Base-by-base conservation (phyloP, 176 grass and related monocot genomes). In the Pontederia paniculata region DNA sequence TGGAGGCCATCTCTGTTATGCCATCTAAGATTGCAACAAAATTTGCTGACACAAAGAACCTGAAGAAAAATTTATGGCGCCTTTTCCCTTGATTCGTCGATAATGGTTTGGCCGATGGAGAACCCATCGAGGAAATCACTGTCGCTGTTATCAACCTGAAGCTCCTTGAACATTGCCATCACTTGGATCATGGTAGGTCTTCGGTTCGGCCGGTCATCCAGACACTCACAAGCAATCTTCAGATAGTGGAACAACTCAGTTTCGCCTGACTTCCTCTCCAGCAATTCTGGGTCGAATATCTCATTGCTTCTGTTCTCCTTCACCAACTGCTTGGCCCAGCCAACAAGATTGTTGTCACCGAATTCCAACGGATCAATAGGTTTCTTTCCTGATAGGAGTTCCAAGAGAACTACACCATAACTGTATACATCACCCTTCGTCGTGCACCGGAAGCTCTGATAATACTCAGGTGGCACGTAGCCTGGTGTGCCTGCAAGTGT, bases 131-230 rank as follows among this genome's bases (percentile, higher is more conserved):
- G 76, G 69, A 91, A 73, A 58, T 91, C 93, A 0, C 80, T 88
- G 65, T 98, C 93, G 0, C 86, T 77, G 5, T 31, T 31, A 23
- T 89, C 86, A 8, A 83, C 77, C 51, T 98, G 83, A 11, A 88
- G 78, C 69, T 98, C 93, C 51, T 91, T 91, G 43, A 98, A 91
- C 93, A 98, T 98, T 0, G 93, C 86, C 78, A 98, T 98, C 21
- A 98, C 93, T 81, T 98, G 93, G 19, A 98, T 98, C 86, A 98
- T 98, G 10, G 83, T 98, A 16, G 93, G 93, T 46, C 93, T 82
- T 14, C 55, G 75, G 25, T 65, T 58, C 0, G 86, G 80, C 47
- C 86, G 75, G 31, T 98, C 93, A 9, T 98, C 83, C 66, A 98
- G 52, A 68, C 93, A 98, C 50, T 88, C 80, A 0, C 77, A 79